Base-by-base conservation (phyloP, 495 filamentous ascomycete species). In the Penicillium samsonianum region DNA sequence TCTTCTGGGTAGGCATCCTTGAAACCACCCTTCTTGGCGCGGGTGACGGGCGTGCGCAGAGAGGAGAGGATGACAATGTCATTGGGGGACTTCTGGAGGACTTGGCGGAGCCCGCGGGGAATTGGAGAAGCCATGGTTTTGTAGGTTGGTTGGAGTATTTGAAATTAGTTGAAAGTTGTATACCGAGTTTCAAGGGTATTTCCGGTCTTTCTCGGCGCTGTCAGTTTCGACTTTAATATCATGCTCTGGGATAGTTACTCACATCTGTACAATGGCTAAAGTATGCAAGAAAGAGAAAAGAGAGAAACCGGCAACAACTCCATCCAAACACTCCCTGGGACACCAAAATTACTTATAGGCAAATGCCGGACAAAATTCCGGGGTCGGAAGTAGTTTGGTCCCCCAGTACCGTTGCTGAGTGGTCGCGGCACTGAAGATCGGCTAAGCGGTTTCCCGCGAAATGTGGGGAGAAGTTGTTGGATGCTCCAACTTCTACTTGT, bases 1-100 rank as follows among this genome's bases (percentile, higher is more conserved):
- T 96, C 89, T 69, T 96, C 92, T 17, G 93, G 92, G 73, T 93
- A 91, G 43, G 92, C 85, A 72, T 96, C 88, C 71, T 89, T 88
- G 63, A 97, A 88, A 37, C 84, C 82, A 63, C 92, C 92, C 70
- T 90, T 90, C 73, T 87, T 84, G 53, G 89, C 87, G 57, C 91
- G 89, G 46, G 86, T 87, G 60, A 96, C 84, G 35, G 92, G 88
- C 17, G 92, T 96, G 43, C 92, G 90, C 53, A 96, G 82, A 8
- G 90, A 86, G 30, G 91, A 92, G 59, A 95, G 86, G 68, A 97
- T 89, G 69, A 97, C 90, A 44, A 91, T 83, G 70, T 96, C 92
- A 23, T 84, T 81, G 17, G 90, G 89, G 4, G 85, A 78, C 69
- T 92, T 96, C 67, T 85, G 76, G 38, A 96, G 86, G 64, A 96